Conservation (phyloP, 192 early-diverging fungal genomes). For the Neocallimastix lanati region DNA sequence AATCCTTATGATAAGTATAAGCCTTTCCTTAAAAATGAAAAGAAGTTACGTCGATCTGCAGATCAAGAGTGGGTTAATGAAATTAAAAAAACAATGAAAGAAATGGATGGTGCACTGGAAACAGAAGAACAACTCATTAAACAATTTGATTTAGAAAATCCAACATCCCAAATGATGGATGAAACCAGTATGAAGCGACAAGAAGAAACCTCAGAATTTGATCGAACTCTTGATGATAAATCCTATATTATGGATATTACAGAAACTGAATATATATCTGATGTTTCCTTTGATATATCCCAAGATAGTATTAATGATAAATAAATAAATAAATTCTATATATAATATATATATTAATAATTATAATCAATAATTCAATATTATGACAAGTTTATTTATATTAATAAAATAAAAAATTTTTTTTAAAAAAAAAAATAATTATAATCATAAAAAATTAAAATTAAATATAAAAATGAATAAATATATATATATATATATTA, state of each 20-base stretch:
- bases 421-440: too few relatives aligned
- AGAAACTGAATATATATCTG: not conserved
- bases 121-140: not conserved
- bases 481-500: too few relatives aligned
- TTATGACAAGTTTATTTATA: too few relatives aligned
- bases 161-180: not conserved
- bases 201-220: not conserved
- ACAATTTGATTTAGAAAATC: not conserved
- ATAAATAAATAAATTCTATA: too few relatives aligned
- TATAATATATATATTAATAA: too few relatives aligned
- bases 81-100: not conserved
- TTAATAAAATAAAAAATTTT: too few relatives aligned
- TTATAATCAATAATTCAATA: too few relatives aligned
- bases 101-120: not conserved
- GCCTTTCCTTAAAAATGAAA: not conserved
- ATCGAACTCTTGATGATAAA: not conserved
- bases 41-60: not conserved
- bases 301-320: not conserved
- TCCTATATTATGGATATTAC: not conserved
- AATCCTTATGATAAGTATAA: not conserved
- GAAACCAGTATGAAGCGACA: not conserved
- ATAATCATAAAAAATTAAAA: too few relatives aligned
- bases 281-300: not conserved
- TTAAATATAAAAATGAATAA: too few relatives aligned
- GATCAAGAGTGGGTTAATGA: not conserved